Conservation (phyloP, 805 yeast genomes). For the Hanseniaspora hatyaiensis region DNA sequence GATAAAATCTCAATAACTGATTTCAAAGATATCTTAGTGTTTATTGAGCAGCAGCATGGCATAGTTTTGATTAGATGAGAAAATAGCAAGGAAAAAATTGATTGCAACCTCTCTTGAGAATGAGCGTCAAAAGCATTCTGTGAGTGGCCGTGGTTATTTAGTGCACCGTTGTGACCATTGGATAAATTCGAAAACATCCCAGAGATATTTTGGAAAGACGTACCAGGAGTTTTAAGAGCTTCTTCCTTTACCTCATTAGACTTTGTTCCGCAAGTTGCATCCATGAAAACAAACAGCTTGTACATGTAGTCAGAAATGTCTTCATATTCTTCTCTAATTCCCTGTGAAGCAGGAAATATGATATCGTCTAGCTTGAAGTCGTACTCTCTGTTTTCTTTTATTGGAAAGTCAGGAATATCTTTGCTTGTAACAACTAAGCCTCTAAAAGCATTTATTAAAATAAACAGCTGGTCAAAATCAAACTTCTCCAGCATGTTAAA, state of each 20-base stretch:
- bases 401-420: slow-evolving; percentile 68
- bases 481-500: slow-evolving; percentile 47
- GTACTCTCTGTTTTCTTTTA: slow-evolving; percentile 28
- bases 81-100: slow-evolving; percentile 34
- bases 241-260: slow-evolving; percentile 31
- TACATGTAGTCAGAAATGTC: slow-evolving; percentile 55
- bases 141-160: slow-evolving; percentile 29
- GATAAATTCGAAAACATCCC: slow-evolving; percentile 15
- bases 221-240: slow-evolving; percentile 28
- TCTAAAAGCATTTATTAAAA: slow-evolving; percentile 61
- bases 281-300: slow-evolving; percentile 46
- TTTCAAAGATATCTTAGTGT: slow-evolving; percentile 43
- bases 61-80: slow-evolving; percentile 57
- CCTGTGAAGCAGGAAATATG: slow-evolving; percentile 25
- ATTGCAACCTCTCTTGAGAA: slow-evolving; percentile 22
- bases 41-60: slow-evolving; percentile 52
- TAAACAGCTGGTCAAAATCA: slow-evolving; percentile 56
- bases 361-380: slow-evolving; percentile 29
- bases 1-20: slow-evolving; percentile 64
- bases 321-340: slow-evolving; percentile 42
- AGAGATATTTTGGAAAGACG: slow-evolving; percentile 30
- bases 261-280: slow-evolving; percentile 44
- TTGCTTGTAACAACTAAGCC: slow-evolving; percentile 52
- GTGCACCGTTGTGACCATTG: slow-evolving; percentile 21
- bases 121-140: slow-evolving; percentile 28